phyloP scores from a whole-genome alignment of 78 protist genomes.

The Pigoraptor vietnamica region DNA sequence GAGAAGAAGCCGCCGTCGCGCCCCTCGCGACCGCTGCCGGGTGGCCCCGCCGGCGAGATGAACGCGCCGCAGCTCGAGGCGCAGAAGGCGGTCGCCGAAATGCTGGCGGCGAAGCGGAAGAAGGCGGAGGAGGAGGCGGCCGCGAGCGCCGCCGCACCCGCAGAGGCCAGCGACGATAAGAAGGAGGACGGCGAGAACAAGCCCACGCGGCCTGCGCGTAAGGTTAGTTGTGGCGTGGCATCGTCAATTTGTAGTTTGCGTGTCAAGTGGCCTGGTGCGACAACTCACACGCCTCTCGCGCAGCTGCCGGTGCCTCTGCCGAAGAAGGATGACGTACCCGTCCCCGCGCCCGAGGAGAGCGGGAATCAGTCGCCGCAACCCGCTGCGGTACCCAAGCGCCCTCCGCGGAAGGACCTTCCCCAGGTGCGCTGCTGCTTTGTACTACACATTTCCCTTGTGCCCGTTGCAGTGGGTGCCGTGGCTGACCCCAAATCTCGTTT shows the following conservation, averaged over 20 bases:
- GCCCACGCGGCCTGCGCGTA: neutral
- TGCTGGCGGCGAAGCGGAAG: neutral
- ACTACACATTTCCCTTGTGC: too few species aligned
- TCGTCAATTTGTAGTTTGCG: neutral
- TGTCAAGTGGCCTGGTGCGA: neutral
- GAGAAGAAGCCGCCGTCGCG: neutral
- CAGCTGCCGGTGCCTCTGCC: neutral
- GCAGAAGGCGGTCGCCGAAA: neutral
- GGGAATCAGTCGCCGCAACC: neutral
- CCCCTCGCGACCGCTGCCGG: neutral
- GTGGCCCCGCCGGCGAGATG: neutral
- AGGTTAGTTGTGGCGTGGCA: neutral
- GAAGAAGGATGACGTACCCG: neutral
- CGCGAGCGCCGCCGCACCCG: too few species aligned
- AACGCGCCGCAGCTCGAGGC: neutral
- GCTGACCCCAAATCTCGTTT: neutral
- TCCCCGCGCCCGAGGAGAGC: too few species aligned
- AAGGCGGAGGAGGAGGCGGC: neutral
- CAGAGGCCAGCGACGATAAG: neutral
- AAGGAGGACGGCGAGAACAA: neutral
- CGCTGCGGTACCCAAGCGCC: neutral
- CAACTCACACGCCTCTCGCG: neutral
- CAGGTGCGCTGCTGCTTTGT: neutral
- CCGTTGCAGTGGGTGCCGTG: too few species aligned
- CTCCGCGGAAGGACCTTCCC: neutral